These are phyloP conservation scores for Oryza rufipogon DNA, from an alignment of 176 grass and related monocot species.

Conservation along the genomic window DNA sequence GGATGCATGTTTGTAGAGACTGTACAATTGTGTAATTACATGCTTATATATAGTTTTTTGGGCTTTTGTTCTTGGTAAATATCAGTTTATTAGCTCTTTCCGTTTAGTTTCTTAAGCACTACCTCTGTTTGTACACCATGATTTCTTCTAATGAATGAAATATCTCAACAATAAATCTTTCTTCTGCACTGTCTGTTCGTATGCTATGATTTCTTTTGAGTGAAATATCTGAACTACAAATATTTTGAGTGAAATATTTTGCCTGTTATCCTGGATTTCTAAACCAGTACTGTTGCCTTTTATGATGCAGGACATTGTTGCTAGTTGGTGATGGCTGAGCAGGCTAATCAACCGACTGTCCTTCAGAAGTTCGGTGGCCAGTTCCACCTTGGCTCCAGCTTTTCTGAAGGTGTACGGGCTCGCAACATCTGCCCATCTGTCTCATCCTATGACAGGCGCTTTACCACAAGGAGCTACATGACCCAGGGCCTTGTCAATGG, in stretches of 20 bases:
- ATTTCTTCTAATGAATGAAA: background rate
- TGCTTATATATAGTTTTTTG: background rate
- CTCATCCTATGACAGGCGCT: conserved; percentile 53
- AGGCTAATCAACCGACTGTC: conserved; percentile 64
- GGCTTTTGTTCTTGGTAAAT: background rate
- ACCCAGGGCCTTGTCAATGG: conserved; percentile 48
- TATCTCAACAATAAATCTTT: background rate
- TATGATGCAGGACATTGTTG: conserved; percentile 36
- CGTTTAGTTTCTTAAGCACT: background rate
- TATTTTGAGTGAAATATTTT: background rate
- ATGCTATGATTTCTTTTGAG: background rate
- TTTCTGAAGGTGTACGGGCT: conserved; percentile 54
- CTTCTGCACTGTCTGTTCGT: too few species aligned
- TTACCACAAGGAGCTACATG: conserved; percentile 52
- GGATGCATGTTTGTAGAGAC: background rate
- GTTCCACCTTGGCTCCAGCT: conserved; percentile 67
- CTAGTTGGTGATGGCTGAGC: conserved; percentile 71
- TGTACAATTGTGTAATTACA: background rate
- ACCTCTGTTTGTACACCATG: too few species aligned
- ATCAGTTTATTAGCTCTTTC: background rate
- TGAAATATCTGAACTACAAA: background rate
- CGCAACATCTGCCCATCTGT: conserved; percentile 53
- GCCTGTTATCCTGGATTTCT: background rate
- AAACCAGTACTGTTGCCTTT: background rate
- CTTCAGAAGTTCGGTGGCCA: conserved; percentile 67